Evolutionary conservation across 2,329 filamentous ascomycete species (phyloP), one percentile per base, ranked within the genome.

Genomic region (Ascochyta lentis): DNA sequence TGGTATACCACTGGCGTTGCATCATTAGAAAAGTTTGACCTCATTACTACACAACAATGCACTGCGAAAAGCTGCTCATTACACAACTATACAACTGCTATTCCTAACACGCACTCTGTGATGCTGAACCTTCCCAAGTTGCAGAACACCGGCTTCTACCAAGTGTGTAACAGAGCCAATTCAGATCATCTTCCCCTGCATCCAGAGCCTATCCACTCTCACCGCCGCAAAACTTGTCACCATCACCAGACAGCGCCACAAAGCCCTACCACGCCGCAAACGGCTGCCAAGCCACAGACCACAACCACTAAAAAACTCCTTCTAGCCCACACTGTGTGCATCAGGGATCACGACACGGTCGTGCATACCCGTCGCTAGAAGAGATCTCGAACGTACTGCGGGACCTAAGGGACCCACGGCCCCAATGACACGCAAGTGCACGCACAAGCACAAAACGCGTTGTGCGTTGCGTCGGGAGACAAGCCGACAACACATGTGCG

Each of bases 301-400:
- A 27, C 39, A 35, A 39, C 37, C 37, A 56, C 48, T 56, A 47
- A 12, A 51, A 51, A 46, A 48, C 43, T 56, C 38, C 51, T 48
- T 23, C 43, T 39, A 41, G 37, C 31, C 37, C 47, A 46, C 38
- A 13, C 29, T 3, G 29, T 31, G 29, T 12, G 6, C 29, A 13
- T 15, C 4, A 31, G 29, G 12, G 29, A 31, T 31, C 29, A 31
- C 29, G 12, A 15, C 29, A 31, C 41, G 47, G 47, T 42, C 37
- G 53, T 56, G 53, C 53, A 56, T 56, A 56, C 53, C 53, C 53
- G 53, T 56, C 53, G 47, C 47, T 56, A 56, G 53, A 50, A 50
- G 44, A 40, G 47, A 56, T 51, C 53, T 56, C 53, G 53, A 56
- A 56, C 53, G 42, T n/a, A 24, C 42, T 56, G 47, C 53, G 53